Conservation (phyloP, 2,329 filamentous ascomycete species). For the Chaetomium globosum region DNA sequence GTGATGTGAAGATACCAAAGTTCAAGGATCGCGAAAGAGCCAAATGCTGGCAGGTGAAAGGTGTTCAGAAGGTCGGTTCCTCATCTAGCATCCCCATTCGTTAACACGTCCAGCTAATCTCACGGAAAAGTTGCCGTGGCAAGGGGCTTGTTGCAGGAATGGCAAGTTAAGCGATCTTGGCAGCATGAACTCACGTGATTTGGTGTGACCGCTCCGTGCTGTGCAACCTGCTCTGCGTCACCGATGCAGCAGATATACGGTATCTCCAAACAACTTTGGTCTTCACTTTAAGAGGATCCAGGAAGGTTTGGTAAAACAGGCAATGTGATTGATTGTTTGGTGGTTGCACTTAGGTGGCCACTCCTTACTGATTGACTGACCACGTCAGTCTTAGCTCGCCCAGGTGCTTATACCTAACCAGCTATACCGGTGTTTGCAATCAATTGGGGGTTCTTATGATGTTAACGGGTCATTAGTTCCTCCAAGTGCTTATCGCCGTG, state of each 20-base stretch:
- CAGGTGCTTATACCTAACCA: background rate
- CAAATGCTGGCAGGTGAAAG: conserved; percentile 35
- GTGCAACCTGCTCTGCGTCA: background rate
- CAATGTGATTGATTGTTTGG: background rate
- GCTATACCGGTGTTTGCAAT: background rate
- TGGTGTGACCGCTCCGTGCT: background rate
- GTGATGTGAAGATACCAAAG: conserved; percentile 18
- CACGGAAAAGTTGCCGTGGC: conserved; percentile 31
- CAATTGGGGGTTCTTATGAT: background rate
- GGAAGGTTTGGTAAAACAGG: background rate
- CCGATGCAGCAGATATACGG: background rate
- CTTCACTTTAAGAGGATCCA: background rate
- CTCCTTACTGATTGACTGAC: background rate
- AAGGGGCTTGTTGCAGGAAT: conserved; percentile 20
- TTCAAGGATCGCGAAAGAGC: conserved; percentile 22
- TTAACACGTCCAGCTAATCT: conserved; percentile 30
- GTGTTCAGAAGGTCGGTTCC: conserved; percentile 39
- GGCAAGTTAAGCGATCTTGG: conserved; percentile 26
- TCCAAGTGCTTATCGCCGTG: conserved; percentile 3
- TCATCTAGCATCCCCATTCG: conserved; percentile 30
- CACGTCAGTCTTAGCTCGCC: background rate
- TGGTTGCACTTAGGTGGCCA: background rate
- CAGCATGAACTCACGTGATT: conserved; percentile 25
- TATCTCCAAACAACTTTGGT: background rate
- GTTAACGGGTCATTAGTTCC: background rate